Evolutionary conservation across 148 eudicot genomes (phyloP), one percentile per base, ranked within the genome.

Genomic region (Cornus florida): DNA sequence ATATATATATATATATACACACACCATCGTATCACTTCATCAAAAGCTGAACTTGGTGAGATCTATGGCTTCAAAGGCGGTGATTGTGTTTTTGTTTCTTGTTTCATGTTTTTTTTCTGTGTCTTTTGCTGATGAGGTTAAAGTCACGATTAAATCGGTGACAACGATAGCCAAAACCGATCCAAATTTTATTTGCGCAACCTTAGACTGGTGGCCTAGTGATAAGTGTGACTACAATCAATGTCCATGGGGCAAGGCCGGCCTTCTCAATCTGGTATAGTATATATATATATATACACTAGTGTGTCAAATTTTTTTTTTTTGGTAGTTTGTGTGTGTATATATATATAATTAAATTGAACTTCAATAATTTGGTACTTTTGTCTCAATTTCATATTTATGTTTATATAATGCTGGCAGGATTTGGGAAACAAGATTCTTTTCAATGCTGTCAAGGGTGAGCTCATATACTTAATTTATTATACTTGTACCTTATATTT

Each of bases 171-270:
- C 78, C 0, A 31, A 41, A 31, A 89, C 89, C 0, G 91, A 89
- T 53, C 83, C 81, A 7, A 71, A 84, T 65, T 89, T 84, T 32
- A 69, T 90, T 0, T 89, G 93, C 62, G 92, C 89, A 0, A 89
- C 93, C 2, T 22, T 90, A 20, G 93, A 89, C 73, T 90, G 87
- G 88, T 90, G 93, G 93, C 93, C 93, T 1, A 12, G 13, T 0
- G 48, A 78, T 14, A 89, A 89, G 71, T 90, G 91, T 73, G 83
- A 90, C 28, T 89, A 83, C 48, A 62, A 65, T 66, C 79, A 76
- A 46, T 90, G 91, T 46, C 87, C 89, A 1, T 90, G 93, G 93
- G 85, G 73, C 3, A 74, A 77, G 0, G 81, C 92, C 35, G 82
- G 85, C 19, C 69, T 87, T 46, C 78, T 84, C 5, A 84, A 86